These are phyloP conservation scores for Chiua virens DNA, from an alignment of 768 basidiomycete genomes.

Conservation along the genomic window DNA sequence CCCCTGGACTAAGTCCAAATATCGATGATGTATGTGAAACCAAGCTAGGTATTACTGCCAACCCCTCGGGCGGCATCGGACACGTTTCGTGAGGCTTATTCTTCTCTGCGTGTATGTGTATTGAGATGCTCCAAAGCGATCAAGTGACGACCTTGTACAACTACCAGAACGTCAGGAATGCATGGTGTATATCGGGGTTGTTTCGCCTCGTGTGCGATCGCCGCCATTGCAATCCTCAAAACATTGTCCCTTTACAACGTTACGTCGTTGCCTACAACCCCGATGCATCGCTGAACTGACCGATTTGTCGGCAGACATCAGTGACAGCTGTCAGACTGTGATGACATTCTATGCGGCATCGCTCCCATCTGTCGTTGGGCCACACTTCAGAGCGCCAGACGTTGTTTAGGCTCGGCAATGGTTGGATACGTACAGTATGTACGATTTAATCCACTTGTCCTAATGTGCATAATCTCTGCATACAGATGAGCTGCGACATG, in stretches of 20 bases:
- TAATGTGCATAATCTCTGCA: conserved; percentile 4
- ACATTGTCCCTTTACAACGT: conserved; percentile 77
- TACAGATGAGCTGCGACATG: conserved; percentile 71
- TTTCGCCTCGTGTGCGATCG: conserved; percentile 72
- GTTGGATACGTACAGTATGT: conserved; percentile 72
- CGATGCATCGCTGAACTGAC: background rate
- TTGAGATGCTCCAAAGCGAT: conserved; percentile 9
- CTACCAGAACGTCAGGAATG: conserved; percentile 35
- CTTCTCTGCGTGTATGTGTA: background rate
- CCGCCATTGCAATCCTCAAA: conserved; percentile 65
- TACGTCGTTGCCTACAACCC: conserved; percentile 15
- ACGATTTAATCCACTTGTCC: background rate
- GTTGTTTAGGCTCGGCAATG: conserved; percentile 71
- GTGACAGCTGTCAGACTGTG: conserved; percentile 68
- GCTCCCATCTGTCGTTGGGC: conserved; percentile 60
- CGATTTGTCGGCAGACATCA: conserved; percentile 48
- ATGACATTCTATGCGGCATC: conserved; percentile 81
- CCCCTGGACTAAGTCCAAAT: conserved; percentile 65
- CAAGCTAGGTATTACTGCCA: conserved; percentile 49
- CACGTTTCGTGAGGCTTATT: conserved; percentile 44
- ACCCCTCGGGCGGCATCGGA: conserved; percentile 43
- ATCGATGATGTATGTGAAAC: conserved; percentile 68
- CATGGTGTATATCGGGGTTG: conserved; percentile 76
- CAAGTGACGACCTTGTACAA: conserved; percentile 45
- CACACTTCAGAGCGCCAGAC: conserved; percentile 62